These are phyloP conservation scores for Closterium sp. DNA, from an alignment of 139 green algal species.

Conservation along the genomic window DNA sequence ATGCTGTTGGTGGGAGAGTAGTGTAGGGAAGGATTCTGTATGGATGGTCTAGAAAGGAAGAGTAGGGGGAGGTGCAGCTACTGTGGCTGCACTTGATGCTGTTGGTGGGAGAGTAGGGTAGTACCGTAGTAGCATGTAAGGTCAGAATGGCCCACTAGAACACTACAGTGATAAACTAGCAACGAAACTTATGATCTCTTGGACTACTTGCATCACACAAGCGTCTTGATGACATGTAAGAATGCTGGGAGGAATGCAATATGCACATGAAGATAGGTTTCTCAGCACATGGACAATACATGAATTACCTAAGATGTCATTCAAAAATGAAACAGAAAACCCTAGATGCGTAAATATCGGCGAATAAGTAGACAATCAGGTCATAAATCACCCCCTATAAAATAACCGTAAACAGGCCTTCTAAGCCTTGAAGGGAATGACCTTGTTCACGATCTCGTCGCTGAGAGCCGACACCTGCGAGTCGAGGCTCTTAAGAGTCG, in stretches of 20 bases:
- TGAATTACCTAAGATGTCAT: background rate
- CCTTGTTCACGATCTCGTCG: slow-evolving; percentile 56
- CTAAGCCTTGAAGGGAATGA: slow-evolving; percentile 52
- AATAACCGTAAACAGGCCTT: background rate
- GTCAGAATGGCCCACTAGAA: too few species aligned
- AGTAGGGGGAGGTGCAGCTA: too few species aligned
- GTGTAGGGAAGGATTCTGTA: background rate
- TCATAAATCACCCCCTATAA: background rate
- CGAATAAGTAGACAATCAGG: background rate
- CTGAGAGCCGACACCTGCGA: slow-evolving; percentile 41
- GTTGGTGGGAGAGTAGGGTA: too few species aligned
- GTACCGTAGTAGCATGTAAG: too few species aligned
- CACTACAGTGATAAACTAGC: too few species aligned
- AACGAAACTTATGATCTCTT: too few species aligned
- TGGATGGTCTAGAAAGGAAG: too few species aligned
- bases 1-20: slow-evolving; percentile 19
- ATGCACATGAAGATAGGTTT: too few species aligned
- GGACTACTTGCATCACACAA: too few species aligned
- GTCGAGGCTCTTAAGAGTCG: slow-evolving; percentile 46
- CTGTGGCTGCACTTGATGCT: too few species aligned
- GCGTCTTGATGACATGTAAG: too few species aligned
- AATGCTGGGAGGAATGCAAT: too few species aligned
- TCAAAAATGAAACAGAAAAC: background rate
- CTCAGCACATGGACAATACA: background rate
- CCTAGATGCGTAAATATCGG: background rate